These are phyloP conservation scores for Glaciozyma antarctica DNA, from an alignment of 768 basidiomycete species.

Conservation along the genomic window DNA sequence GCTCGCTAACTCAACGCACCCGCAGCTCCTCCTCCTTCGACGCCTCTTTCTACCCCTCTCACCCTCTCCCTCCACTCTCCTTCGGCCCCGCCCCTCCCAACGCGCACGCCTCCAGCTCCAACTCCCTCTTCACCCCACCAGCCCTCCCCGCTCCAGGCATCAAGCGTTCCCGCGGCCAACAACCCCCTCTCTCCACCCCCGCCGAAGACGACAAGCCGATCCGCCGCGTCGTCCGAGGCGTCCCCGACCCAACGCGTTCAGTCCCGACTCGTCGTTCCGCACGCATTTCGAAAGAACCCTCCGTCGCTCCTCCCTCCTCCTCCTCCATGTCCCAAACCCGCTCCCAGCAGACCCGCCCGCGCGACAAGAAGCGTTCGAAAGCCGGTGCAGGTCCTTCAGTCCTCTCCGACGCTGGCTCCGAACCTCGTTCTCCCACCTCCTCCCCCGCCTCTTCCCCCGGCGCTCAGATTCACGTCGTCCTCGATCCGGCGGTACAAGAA, in stretches of 20 bases:
- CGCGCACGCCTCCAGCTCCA: not conserved
- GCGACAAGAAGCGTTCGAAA: slow-evolving; percentile 28
- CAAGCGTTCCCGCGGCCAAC: slow-evolving; percentile 21
- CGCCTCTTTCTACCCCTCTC: slow-evolving; percentile 20
- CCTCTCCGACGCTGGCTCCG: slow-evolving; percentile 19
- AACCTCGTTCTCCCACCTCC: slow-evolving; percentile 10
- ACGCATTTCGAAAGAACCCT: slow-evolving; percentile 43
- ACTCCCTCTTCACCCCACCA: slow-evolving; percentile 26
- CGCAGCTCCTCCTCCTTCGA: slow-evolving; percentile 12
- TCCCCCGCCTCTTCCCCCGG: slow-evolving; percentile 15
- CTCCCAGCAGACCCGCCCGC: not conserved
- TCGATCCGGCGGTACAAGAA: slow-evolving; percentile 54
- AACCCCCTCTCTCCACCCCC: slow-evolving; percentile 6
- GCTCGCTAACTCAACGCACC: not conserved
- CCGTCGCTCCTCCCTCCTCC: not conserved
- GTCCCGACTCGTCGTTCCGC: slow-evolving; percentile 60
- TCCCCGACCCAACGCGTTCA: slow-evolving; percentile 25
- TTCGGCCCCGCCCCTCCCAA: not conserved
- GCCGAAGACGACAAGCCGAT: not conserved
- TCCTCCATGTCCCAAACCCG: slow-evolving; percentile 10
- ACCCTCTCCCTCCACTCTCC: not conserved
- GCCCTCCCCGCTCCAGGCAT: slow-evolving; percentile 13
- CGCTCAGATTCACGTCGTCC: not conserved
- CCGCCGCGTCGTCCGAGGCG: slow-evolving; percentile 9
- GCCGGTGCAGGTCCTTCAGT: slow-evolving; percentile 16